Conservation (phyloP, 805 yeast species). For the fission yeast (Schizosaccharomyces pombe) region DNA sequence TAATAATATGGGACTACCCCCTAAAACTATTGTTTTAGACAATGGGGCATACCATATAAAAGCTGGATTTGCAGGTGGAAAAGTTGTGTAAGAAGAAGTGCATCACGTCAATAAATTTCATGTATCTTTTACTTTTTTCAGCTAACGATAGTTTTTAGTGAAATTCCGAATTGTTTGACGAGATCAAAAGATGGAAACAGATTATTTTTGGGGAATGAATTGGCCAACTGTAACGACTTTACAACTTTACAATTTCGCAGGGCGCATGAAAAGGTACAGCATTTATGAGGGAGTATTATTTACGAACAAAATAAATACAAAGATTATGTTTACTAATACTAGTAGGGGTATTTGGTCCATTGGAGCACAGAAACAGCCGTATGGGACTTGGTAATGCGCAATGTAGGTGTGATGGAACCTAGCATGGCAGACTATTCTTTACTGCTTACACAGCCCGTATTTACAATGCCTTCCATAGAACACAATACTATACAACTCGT, state of each 20-base stretch:
- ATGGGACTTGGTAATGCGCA: conserved; percentile 44
- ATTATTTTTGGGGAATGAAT: conserved; percentile 47
- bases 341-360: conserved; percentile 50
- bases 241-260: conserved; percentile 52
- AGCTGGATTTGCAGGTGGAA: conserved; percentile 24
- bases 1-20: background rate
- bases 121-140: background rate
- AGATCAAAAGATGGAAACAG: conserved; percentile 48
- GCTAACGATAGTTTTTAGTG: conserved; percentile 18
- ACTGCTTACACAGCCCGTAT: conserved; percentile 57
- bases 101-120: background rate
- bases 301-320: background rate
- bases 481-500: conserved; percentile 73
- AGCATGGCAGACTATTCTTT: conserved; percentile 21
- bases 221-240: conserved; percentile 37
- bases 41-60: conserved; percentile 78
- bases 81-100: conserved; percentile 13
- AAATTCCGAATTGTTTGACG: conserved; percentile 45
- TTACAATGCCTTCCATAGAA: conserved; percentile 58
- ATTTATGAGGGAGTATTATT: background rate
- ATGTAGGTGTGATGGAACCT: background rate
- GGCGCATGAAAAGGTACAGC: conserved; percentile 44
- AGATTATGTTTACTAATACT: background rate
- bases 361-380: conserved; percentile 79
- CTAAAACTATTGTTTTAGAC: conserved; percentile 28